Evolutionary conservation across 164 flowering plant genomes (phyloP).

Genomic region (Chloranthus sessilifolius): DNA sequence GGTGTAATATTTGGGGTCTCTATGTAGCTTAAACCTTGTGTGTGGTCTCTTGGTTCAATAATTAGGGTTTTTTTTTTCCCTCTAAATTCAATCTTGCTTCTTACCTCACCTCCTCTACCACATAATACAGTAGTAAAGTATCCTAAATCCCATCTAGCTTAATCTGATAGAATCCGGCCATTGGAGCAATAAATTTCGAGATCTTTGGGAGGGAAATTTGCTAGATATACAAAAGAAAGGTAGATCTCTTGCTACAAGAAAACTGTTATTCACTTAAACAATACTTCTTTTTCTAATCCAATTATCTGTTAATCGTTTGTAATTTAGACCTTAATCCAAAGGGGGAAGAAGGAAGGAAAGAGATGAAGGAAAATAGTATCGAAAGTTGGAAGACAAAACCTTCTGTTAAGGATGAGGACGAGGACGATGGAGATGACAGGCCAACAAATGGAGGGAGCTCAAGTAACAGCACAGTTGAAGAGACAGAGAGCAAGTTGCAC

Average conservation of each 20-base stretch:
- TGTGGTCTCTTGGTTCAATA: no score
- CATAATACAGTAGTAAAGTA: no score
- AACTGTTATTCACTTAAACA: not conserved
- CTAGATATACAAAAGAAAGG: no score
- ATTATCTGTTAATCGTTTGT: not conserved
- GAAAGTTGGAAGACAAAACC: constrained; percentile 27
- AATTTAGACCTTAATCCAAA: not conserved
- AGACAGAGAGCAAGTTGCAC: constrained; percentile 36
- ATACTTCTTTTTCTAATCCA: not conserved
- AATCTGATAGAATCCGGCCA: no score
- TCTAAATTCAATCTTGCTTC: no score
- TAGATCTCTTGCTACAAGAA: not conserved
- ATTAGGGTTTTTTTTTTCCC: no score
- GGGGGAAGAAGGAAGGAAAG: not conserved
- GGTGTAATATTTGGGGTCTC: no score
- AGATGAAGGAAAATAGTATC: constrained; percentile 15
- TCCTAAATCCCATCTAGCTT: no score
- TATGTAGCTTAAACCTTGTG: no score
- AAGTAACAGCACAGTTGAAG: constrained; percentile 85
- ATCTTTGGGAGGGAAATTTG: no score
- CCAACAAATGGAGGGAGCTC: constrained; percentile 49
- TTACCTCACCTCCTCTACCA: no score
- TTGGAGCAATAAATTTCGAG: no score
- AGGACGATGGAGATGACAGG: constrained; percentile 15
- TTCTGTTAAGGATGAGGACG: constrained; percentile 12